Evolutionary conservation across 192 early-diverging fungal genomes (phyloP).

Genomic region (Linnemannia schmuckeri): DNA sequence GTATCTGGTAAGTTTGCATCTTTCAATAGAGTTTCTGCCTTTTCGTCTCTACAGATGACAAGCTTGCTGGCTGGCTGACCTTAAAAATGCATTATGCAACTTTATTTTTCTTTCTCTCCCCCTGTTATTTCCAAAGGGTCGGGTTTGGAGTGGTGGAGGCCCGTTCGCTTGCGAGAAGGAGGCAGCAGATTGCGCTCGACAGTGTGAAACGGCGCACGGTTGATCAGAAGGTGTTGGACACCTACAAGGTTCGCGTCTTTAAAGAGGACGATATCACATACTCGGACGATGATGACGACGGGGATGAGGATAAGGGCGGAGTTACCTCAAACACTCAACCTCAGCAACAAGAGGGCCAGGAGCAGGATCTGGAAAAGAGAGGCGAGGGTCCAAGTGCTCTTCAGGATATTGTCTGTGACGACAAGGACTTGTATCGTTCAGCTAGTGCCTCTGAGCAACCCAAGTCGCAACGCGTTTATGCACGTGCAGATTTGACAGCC

Average conservation of each 20-base stretch:
- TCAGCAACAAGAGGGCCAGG: not conserved
- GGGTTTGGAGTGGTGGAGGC: constrained; percentile 50
- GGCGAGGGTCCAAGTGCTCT: not conserved
- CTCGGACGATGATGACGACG: constrained; percentile 33
- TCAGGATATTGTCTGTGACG: not conserved
- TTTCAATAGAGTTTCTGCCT: not conserved
- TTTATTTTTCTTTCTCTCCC: not conserved
- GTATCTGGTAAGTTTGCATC: constrained; percentile 30
- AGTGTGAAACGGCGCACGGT: constrained; percentile 39
- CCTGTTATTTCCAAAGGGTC: constrained; percentile 6
- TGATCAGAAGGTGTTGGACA: constrained; percentile 39
- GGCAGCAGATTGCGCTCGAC: constrained; percentile 36
- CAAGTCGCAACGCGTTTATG: constrained; percentile 14
- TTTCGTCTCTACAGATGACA: not conserved
- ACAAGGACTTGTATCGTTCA: not conserved
- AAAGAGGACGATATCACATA: constrained; percentile 37
- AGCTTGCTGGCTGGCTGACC: not conserved
- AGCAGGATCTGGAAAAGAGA: constrained; percentile 4
- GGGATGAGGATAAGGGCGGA: not conserved
- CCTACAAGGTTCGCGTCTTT: constrained; percentile 39
- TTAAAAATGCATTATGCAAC: not conserved
- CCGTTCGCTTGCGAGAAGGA: constrained; percentile 23
- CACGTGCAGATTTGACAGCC: constrained; percentile 15
- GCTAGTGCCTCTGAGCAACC: not conserved
- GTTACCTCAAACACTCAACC: not conserved